Percentiles rank a stretch among this genome's conserved stretches.
Evolutionary conservation across 2,329 filamentous ascomycete genomes (phyloP).

Genomic region (Colletotrichum eleusines): DNA sequence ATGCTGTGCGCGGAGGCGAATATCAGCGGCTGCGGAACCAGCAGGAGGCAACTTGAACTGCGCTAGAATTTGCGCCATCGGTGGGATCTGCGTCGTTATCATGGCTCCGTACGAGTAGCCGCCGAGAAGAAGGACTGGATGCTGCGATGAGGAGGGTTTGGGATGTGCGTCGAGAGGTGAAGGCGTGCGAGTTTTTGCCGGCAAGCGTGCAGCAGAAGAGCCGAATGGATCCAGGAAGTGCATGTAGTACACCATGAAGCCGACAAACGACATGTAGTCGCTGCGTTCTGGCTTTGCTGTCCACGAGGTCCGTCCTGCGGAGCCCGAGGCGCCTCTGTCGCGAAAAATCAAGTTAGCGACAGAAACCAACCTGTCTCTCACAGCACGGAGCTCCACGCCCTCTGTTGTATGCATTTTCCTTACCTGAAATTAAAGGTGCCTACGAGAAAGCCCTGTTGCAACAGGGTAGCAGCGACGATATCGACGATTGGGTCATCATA

Average conservation of each 20-base stretch:
- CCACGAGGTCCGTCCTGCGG: constrained; percentile 87
- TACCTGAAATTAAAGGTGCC: constrained; percentile 94
- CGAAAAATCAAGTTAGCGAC: constrained; percentile 2
- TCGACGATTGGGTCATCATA: constrained; percentile 86
- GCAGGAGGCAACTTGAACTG: constrained; percentile 65
- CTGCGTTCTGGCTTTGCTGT: constrained; percentile 82
- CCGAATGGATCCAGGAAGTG: constrained; percentile 65
- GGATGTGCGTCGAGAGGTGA: constrained; percentile 29
- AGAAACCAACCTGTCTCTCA: background rate
- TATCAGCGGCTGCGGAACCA: constrained; percentile 74
- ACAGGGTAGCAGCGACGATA: constrained; percentile 71
- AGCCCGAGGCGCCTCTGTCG: constrained; percentile 79
- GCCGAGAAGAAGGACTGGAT: constrained; percentile 68
- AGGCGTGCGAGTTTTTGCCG: constrained; percentile 4
- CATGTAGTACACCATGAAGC: constrained; percentile 82
- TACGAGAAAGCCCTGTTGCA: constrained; percentile 80
- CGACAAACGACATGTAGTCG: constrained; percentile 87
- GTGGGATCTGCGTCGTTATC: constrained; percentile 79
- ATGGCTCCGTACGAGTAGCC: constrained; percentile 95
- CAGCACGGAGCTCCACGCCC: background rate
- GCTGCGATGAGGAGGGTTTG: constrained; percentile 20
- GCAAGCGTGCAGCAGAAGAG: constrained; percentile 9
- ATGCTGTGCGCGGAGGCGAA: constrained; percentile 76
- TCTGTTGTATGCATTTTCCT: constrained; percentile 31
- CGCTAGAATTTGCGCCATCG: constrained; percentile 68